Base-by-base conservation (phyloP, 2,329 filamentous ascomycete genomes). In the Penicillium sp. region DNA sequence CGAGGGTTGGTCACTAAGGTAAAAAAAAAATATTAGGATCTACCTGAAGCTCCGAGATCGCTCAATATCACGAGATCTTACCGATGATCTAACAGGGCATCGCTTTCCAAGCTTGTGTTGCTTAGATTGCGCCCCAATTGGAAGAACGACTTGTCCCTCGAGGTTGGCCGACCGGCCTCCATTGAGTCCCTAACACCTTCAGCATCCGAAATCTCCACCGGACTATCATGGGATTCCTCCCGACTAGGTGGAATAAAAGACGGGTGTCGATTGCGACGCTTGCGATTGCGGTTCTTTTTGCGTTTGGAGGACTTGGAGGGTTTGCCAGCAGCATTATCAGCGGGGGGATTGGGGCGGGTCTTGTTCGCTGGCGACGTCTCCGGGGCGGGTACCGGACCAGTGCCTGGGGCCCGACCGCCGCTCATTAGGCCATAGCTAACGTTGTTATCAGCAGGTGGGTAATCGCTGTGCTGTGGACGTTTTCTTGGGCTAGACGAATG, bases 81-180 rank as follows among this genome's bases (percentile, higher is more conserved):
- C 86, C 91, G 85, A 74, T 97, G 93, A 74, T 97, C 93, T 18
- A 97, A 78, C 63, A 97, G 78, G 8, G 85, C 87, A 70, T 96
- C 88, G 72, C 92, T 97, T 64, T 97, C 93, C 61, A 97, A 78
- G 72, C 93, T 97, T 1, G 89, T 92, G 66, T 83, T 87, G 76
- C 93, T 97, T 61, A 87, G 70, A 69, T 89, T 90, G 43, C 78
- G 74, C 8, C 78, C 68, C 50, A 84, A 67, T 39, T 80, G 77
- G 69, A 86, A 86, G 68, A 85, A 83, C 57, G 78, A 78, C 51
- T 59, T 54, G n/a, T 65, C 65, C 49, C 61, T 68, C 20, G 68
- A 53, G 34, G 57, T 64, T 39, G 64, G 53, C 56, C 64, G 62
- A 50, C 71, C 64, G 29, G 53, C 63, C 18, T 69, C 64, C 66